Conservation (phyloP, 306 rosid species). For the Lathyrus oleraceus region DNA sequence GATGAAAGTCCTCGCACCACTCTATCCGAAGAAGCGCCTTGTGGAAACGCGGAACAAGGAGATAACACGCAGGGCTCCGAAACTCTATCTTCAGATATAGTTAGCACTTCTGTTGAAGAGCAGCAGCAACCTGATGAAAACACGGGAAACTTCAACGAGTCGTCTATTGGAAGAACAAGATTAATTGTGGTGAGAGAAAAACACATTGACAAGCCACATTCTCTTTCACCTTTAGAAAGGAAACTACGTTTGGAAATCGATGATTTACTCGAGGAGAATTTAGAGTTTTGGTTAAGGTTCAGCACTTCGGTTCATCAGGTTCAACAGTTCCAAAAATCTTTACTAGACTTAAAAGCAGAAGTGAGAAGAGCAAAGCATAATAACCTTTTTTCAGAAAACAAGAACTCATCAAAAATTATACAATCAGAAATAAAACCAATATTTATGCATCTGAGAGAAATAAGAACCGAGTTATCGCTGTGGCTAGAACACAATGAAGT, state of each 20-base stretch:
- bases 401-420: conserved; percentile 30
- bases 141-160: conserved; percentile 14
- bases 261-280: conserved; percentile 65
- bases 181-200: conserved; percentile 27
- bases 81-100: conserved; percentile 34
- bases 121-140: conserved; percentile 20
- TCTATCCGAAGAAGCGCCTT: conserved; percentile 41
- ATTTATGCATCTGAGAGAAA: conserved; percentile 74
- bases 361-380: conserved; percentile 41
- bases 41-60: conserved; percentile 32
- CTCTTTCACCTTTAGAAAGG: conserved; percentile 55
- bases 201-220: conserved; percentile 17
- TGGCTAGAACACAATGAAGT: conserved; percentile 78
- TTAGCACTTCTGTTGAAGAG: conserved; percentile 31
- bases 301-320: conserved; percentile 87
- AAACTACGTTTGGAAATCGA: conserved; percentile 67
- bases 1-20: conserved; percentile 45
- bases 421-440: conserved; percentile 69
- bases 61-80: conserved; percentile 33
- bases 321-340: conserved; percentile 66
- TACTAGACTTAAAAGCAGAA: conserved; percentile 68
- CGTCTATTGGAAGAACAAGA: conserved; percentile 24
- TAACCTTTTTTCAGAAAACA: conserved; percentile 30
- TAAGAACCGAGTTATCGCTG: conserved; percentile 66
- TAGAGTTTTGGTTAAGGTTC: conserved; percentile 90